Evolutionary conservation across 2,329 filamentous ascomycete species (phyloP).

Genomic region (Tolypocladium ophioglossoides): DNA sequence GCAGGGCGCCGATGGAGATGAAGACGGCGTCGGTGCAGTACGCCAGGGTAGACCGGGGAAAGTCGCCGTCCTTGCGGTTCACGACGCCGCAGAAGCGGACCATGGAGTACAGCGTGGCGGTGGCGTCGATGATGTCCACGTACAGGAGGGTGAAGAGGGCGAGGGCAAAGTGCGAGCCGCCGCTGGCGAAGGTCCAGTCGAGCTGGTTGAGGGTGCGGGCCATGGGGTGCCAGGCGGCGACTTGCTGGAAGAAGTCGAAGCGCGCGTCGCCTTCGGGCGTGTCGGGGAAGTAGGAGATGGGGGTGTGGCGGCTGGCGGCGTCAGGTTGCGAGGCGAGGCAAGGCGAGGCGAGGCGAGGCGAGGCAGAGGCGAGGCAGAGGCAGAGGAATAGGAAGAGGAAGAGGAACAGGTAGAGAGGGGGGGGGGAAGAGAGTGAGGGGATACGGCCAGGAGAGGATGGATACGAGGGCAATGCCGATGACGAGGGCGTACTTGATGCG

Average conservation of each 20-base stretch:
- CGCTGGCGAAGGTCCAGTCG: slow-evolving; percentile 50
- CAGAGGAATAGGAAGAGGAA: too few relatives aligned
- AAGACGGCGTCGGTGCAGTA: slow-evolving; percentile 63
- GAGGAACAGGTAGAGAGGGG: too few relatives aligned
- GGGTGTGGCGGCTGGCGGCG: slow-evolving; percentile 41
- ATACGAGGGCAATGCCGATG: slow-evolving; percentile 61
- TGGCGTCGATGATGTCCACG: slow-evolving; percentile 70
- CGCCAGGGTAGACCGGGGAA: slow-evolving; percentile 73
- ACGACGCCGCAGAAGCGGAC: slow-evolving; percentile 61
- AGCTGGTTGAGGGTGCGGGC: slow-evolving; percentile 50
- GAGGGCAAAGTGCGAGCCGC: slow-evolving; percentile 53
- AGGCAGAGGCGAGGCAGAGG: too few relatives aligned
- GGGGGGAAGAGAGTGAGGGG: slow-evolving; percentile 14
- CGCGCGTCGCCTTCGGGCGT: slow-evolving; percentile 50
- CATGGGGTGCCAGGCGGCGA: slow-evolving; percentile 64
- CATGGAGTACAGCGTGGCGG: slow-evolving; percentile 73
- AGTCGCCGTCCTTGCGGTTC: slow-evolving; percentile 60
- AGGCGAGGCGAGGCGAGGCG: too few relatives aligned
- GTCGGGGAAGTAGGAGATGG: slow-evolving; percentile 64
- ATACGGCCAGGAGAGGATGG: slow-evolving; percentile 65
- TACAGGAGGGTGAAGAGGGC: slow-evolving; percentile 71
- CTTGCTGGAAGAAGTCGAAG: slow-evolving; percentile 63
- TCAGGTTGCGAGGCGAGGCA: background rate
- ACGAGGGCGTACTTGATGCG: slow-evolving; percentile 67
- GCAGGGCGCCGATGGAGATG: slow-evolving; percentile 59